Evolutionary conservation across 805 yeast genomes (phyloP).

Genomic region (Kazachstania bromeliacearum): DNA sequence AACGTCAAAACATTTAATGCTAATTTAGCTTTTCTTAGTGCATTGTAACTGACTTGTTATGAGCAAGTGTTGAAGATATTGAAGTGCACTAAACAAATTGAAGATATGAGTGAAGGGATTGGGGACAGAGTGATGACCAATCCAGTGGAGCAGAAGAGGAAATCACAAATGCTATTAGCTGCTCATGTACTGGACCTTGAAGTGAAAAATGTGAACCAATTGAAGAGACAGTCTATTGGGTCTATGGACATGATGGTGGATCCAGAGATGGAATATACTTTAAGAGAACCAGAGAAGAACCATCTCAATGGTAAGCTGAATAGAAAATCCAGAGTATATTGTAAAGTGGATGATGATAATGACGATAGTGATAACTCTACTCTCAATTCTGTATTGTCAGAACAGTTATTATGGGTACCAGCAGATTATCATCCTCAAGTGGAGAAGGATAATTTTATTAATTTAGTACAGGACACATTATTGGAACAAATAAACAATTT

Average conservation of each 20-base stretch:
- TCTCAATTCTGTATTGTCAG: too few relatives aligned
- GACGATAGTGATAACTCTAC: too few relatives aligned
- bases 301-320: too few relatives aligned
- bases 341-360: too few relatives aligned
- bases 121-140: not conserved
- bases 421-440: slow-evolving; percentile 89
- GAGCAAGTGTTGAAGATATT: too few relatives aligned
- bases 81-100: not conserved
- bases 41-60: too few relatives aligned
- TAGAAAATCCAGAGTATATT: too few relatives aligned
- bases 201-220: slow-evolving; percentile 60
- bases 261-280: slow-evolving; percentile 68
- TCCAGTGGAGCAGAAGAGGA: slow-evolving; percentile 19
- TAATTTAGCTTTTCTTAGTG: too few relatives aligned
- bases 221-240: slow-evolving; percentile 65
- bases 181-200: slow-evolving; percentile 70
- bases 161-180: slow-evolving; percentile 44
- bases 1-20: too few relatives aligned
- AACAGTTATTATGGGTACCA: slow-evolving; percentile 82
- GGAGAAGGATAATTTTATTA: slow-evolving; percentile 79
- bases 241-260: slow-evolving; percentile 40
- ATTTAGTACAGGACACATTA: slow-evolving; percentile 46
- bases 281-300: too few relatives aligned
- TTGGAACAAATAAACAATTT: slow-evolving; percentile 24
- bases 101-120: not conserved